A percentile compares a stretch with the other conserved stretches of the same genome.
phyloP scores from a whole-genome alignment of 148 eudicot genomes.

The Fagopyrum tataricum region DNA sequence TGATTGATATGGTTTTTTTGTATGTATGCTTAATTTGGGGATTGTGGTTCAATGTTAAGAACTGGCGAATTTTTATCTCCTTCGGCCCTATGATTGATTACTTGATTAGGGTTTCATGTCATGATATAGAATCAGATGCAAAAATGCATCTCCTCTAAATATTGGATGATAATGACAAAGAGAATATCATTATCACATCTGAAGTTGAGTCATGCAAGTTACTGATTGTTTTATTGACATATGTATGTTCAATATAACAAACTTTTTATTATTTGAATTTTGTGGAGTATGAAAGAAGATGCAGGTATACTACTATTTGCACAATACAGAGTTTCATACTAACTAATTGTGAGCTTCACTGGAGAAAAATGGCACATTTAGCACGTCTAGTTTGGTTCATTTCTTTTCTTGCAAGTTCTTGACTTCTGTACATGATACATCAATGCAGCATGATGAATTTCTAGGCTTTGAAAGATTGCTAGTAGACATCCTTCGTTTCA shows the following conservation, averaged over 20 bases:
- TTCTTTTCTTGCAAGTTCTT: neutral
- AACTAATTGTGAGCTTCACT: neutral
- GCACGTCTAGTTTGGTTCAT: neutral
- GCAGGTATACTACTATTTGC: neutral
- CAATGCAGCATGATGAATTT: neutral
- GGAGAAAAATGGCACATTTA: neutral
- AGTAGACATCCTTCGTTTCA: neutral
- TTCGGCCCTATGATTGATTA: neutral
- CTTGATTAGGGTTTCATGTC: neutral
- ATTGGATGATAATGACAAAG: neutral
- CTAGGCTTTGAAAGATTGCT: neutral
- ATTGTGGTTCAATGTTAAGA: neutral
- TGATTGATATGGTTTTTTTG: neutral
- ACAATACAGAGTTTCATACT: neutral
- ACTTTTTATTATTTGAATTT: neutral
- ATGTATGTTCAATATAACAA: neutral
- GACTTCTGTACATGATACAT: neutral
- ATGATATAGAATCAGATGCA: neutral
- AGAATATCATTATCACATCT: neutral
- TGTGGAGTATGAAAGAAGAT: neutral
- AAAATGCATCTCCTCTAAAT: neutral
- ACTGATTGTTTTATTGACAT: neutral
- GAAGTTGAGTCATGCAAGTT: neutral
- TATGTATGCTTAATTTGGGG: neutral
- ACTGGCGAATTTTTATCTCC: neutral